These are phyloP conservation scores for Ogataea methanolica DNA, from an alignment of 805 yeast genomes.

Conservation along the genomic window DNA sequence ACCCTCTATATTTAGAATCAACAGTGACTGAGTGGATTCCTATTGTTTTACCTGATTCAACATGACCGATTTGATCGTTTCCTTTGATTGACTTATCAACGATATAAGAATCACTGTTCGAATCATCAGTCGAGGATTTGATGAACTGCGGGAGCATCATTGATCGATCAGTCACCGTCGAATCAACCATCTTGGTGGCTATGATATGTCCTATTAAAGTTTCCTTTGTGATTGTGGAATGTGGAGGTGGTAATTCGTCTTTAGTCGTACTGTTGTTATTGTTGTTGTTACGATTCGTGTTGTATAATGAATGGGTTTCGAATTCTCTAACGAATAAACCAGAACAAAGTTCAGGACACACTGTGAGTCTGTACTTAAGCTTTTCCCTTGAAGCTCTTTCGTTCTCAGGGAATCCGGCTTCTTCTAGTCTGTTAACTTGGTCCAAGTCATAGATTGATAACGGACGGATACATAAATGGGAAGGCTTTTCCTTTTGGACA, in stretches of 20 bases:
- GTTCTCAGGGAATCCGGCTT: conserved; percentile 58
- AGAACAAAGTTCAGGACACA: conserved; percentile 86
- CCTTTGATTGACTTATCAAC: conserved; percentile 14
- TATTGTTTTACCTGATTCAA: conserved; percentile 66
- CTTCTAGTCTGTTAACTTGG: conserved; percentile 59
- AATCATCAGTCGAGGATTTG: background rate
- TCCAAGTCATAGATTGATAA: conserved; percentile 68
- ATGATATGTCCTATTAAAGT: conserved; percentile 74
- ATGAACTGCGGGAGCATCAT: conserved; percentile 54
- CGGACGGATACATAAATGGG: conserved; percentile 69
- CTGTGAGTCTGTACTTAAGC: conserved; percentile 62
- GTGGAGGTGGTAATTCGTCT: conserved; percentile 35
- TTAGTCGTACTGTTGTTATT: conserved; percentile 14
- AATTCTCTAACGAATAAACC: conserved; percentile 82
- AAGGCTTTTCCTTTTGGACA: conserved; percentile 40
- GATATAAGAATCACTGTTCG: background rate
- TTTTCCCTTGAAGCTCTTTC: conserved; percentile 69
- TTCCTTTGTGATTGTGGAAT: conserved; percentile 51
- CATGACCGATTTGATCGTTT: conserved; percentile 49
- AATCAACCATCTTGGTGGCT: conserved; percentile 62
- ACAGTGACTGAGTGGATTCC: conserved; percentile 83
- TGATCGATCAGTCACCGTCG: conserved; percentile 45
- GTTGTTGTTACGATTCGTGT: conserved; percentile 7
- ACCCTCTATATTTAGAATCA: conserved; percentile 72
- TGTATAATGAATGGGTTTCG: conserved; percentile 17